Base-by-base conservation (phyloP, 2,329 filamentous ascomycete genomes). In the Penicillium sp. region DNA sequence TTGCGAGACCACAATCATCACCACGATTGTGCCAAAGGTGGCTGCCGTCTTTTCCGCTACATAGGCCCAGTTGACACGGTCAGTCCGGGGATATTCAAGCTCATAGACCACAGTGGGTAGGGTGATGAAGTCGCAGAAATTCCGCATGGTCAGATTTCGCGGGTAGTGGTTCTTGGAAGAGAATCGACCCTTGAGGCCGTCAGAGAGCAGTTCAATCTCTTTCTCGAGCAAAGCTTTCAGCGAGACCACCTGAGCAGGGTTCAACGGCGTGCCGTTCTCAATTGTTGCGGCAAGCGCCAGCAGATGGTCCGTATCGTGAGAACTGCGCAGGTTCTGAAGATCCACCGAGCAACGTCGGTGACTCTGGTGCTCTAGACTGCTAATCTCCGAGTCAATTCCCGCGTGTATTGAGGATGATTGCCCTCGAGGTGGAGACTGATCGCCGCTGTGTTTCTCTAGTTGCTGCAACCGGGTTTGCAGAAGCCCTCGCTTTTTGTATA, bases 91-190 rank as follows among this genome's bases (percentile, higher is more conserved):
- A 53, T 89, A 89, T 52, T 85, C 30, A 85, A 73, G 39, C 57
- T 90, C 85, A 59, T 89, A 90, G 10, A 88, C 82, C 3, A 88
- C 67, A 0, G 84, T 89, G 3, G 85, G 85, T 7, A 89, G 69
- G 29, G 80, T 75, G 33, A 84, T 80, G 71, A 82, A 90, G 56
- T 85, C 82, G 54, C 79, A 77, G 49, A 84, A 80, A 54, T 84
- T 80, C 32, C 55, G 42, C 8, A 79, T 50, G 0, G 76, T 84
- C 25, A 89, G 68, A 54, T 88, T 89, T 32, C 74, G 68, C 0
- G 84, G 84, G 54, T 89, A 89, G 60, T 72, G 42, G 65, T 73
- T 50, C 48, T 60, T 37, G 51, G 63, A 36, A 1, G 73, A 75
- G 13, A 76, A 71, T 51, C 81, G 82, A 42, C 81, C 81, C 37